These are phyloP conservation scores for Vanrija sp. DNA, from an alignment of 1,284 basidiomycete genomes.

Conservation along the genomic window DNA sequence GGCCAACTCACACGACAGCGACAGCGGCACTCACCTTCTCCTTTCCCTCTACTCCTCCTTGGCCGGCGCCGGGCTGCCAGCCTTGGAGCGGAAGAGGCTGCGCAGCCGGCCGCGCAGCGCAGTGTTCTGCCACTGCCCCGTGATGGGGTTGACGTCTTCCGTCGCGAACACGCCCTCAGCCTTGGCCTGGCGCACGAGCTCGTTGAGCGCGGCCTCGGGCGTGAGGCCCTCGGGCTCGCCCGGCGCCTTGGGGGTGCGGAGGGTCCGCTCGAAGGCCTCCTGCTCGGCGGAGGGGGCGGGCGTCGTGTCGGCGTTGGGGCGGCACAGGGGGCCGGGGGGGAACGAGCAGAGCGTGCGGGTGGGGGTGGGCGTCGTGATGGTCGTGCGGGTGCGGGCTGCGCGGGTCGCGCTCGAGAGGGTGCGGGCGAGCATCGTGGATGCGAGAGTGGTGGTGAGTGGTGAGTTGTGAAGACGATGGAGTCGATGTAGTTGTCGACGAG, in stretches of 20 bases:
- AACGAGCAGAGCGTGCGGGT: constrained; percentile 7
- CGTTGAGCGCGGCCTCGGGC: constrained; percentile 8
- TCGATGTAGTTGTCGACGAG: no score
- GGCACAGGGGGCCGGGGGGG: constrained; percentile 8
- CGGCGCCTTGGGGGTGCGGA: background rate
- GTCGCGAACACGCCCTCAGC: background rate
- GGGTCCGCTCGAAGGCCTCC: constrained; percentile 7
- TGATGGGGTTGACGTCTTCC: constrained; percentile 9
- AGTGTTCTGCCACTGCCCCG: background rate
- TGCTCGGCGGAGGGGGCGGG: background rate
- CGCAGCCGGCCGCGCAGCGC: no score
- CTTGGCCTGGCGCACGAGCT: background rate
- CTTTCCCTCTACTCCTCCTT: no score
- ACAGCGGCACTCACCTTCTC: no score
- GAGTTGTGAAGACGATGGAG: background rate
- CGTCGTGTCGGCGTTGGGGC: background rate
- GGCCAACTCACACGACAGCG: no score
- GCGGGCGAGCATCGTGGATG: background rate
- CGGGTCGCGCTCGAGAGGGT: background rate
- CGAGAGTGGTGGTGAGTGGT: background rate
- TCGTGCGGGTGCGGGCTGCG: background rate
- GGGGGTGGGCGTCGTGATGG: background rate
- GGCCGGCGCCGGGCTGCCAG: no score
- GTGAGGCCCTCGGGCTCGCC: constrained; percentile 8
- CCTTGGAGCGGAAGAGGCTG: no score